Conservation (phyloP, 2,329 filamentous ascomycete species). For the Fusarium coffeatum region DNA sequence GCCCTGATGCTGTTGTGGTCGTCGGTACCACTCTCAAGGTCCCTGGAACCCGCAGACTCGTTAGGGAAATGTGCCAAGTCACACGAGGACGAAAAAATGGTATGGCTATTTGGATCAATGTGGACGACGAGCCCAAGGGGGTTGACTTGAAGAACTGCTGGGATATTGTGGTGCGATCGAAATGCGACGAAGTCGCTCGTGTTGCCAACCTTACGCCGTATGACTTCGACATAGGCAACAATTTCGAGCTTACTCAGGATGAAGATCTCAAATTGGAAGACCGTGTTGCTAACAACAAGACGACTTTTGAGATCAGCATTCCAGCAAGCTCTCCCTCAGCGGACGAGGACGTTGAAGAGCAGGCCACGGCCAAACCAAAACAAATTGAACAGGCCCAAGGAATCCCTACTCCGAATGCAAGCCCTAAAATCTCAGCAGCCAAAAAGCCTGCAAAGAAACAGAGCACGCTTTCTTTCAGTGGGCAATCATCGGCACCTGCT, state of each 20-base stretch:
- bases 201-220: conserved; percentile 73
- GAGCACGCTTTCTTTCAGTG: conserved; percentile 61
- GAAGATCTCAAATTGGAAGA: conserved; percentile 34
- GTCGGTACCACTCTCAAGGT: conserved; percentile 97
- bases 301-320: conserved; percentile 50
- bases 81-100: conserved; percentile 86
- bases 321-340: conserved; percentile 36
- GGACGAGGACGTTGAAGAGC: conserved; percentile 34
- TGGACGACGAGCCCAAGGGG: conserved; percentile 83
- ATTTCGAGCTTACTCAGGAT: conserved; percentile 60
- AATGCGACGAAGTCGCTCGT: conserved; percentile 87
- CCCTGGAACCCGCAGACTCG: conserved; percentile 88
- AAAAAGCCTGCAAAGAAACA: conserved; percentile 62
- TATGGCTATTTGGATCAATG: conserved; percentile 93
- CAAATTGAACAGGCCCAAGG: conserved; percentile 58
- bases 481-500: conserved; percentile 30
- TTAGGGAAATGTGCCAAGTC: conserved; percentile 88
- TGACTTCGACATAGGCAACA: conserved; percentile 65
- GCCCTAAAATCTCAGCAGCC: conserved; percentile 61
- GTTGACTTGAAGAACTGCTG: conserved; percentile 91
- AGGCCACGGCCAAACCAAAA: conserved; percentile 52
- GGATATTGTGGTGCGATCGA: conserved; percentile 89
- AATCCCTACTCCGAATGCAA: conserved; percentile 69
- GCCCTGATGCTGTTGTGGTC: conserved; percentile 92
- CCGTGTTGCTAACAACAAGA: conserved; percentile 42